Evolutionary conservation across 129 eudicot species (phyloP), one percentile per base, ranked within the genome.

Genomic region (Arctium minus): DNA sequence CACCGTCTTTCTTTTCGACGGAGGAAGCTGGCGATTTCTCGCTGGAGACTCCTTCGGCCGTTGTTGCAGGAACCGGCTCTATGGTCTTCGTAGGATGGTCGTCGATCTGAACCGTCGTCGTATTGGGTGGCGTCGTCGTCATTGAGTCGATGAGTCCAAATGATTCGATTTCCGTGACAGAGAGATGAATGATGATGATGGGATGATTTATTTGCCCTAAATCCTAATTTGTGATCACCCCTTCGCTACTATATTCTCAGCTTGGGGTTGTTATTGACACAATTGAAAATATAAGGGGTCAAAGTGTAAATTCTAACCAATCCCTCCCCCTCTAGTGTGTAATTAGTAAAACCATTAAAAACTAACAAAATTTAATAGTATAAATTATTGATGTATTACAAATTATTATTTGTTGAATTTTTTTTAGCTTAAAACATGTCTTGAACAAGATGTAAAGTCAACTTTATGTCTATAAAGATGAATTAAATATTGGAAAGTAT

Each of bases 61-160:
- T 77, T 36, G 88, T 33, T 42, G 65, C 65, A 30, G 86, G 81
- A 50, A 38, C 48, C 48, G 56, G 17, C 36, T 31, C 88, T 64
- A 64, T 76, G 85, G 88, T 82, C 74, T 86, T 82, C 13, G n/a
- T 22, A 75, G 83, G 88, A 64, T 77, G 82, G 75, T 86, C 88
- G 29, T 56, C 89, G 46, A 79, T 39, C 70, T 36, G 74, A 32
- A 82, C 56, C 17, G 83, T 48, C 68, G 87, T 76, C 56, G 83
- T 40, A 70, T 79, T 83, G 9, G 86, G 2, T 36, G 78, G 39
- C 62, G 81, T 39, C 65, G 89, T 88, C 80, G 89, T 85, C 91
- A 82, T 88, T 79, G 76, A 69, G 46, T 33, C 69, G 75, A 74
- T 62, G 77, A 80, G 15, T 69, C 38, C 35, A 46, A 72, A 76